A percentile compares a stretch with the other conserved stretches of the same genome.
phyloP scores from a whole-genome alignment of 192 early-diverging fungal species.

The Cladochytrium replicatum region DNA sequence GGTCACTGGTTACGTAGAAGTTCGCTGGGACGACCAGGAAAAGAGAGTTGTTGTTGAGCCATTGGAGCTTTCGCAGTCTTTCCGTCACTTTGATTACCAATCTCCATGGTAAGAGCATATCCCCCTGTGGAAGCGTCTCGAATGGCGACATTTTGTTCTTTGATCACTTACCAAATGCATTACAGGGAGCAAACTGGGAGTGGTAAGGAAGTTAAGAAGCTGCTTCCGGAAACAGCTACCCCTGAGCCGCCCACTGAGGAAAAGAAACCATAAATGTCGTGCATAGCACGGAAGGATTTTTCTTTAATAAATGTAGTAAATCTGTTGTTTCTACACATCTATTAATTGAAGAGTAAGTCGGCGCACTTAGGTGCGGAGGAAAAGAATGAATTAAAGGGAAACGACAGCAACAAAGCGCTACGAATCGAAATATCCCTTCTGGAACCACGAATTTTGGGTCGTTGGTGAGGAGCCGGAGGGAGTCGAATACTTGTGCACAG shows the following conservation, averaged over 20 bases:
- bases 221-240: too few species aligned
- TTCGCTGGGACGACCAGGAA: conserved; percentile 96
- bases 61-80: conserved; percentile 89
- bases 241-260: background rate
- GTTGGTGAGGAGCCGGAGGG: too few species aligned
- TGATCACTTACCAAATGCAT: background rate
- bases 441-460: background rate
- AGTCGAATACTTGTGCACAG: background rate
- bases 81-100: conserved; percentile 91
- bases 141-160: background rate
- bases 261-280: background rate
- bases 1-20: conserved; percentile 96
- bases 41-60: conserved; percentile 96
- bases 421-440: too few species aligned
- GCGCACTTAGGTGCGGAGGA: too few species aligned
- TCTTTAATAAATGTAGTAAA: background rate
- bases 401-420: too few species aligned
- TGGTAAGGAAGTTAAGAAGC: background rate
- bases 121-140: background rate
- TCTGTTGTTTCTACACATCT: too few species aligned
- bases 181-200: background rate
- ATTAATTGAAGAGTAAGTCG: too few species aligned
- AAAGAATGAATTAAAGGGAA: too few species aligned
- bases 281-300: background rate
- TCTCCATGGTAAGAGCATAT: conserved; percentile 73